These are phyloP conservation scores for Saccharomyces jurei DNA, from an alignment of 805 yeast species.

Conservation along the genomic window DNA sequence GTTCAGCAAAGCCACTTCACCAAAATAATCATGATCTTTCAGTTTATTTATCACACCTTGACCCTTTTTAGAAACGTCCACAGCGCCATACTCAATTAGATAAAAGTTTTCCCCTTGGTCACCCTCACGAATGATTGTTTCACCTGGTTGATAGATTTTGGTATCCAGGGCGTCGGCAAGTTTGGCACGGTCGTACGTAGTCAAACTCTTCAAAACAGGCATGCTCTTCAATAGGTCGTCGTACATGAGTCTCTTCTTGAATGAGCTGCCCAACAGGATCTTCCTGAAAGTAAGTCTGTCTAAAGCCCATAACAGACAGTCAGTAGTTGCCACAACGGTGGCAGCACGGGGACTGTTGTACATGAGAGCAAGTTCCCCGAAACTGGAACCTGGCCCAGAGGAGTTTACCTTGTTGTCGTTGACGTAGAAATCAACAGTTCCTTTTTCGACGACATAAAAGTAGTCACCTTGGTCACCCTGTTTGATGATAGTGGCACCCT, in stretches of 20 bases:
- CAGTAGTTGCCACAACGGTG: conserved; percentile 68
- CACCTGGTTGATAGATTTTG: conserved; percentile 60
- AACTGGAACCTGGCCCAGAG: conserved; percentile 80
- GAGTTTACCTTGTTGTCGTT: conserved; percentile 58
- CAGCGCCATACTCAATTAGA: conserved; percentile 72
- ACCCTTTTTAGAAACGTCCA: conserved; percentile 56
- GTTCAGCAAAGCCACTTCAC: conserved; percentile 87
- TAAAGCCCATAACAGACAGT: conserved; percentile 79
- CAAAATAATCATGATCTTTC: conserved; percentile 85
- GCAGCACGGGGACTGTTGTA: conserved; percentile 98
- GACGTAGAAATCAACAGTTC: conserved; percentile 73
- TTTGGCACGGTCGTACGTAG: conserved; percentile 77
- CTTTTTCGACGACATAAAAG: conserved; percentile 79
- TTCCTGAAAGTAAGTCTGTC: conserved; percentile 90
- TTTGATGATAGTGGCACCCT: conserved; percentile 59
- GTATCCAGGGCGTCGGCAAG: conserved; percentile 91
- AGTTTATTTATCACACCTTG: conserved; percentile 55
- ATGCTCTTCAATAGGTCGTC: conserved; percentile 83
- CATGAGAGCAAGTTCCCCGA: conserved; percentile 96
- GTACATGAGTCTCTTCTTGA: conserved; percentile 82
- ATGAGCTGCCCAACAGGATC: conserved; percentile 82
- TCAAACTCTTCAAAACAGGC: conserved; percentile 60
- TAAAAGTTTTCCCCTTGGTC: conserved; percentile 74
- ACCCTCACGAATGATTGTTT: conserved; percentile 75
- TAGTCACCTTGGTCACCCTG: conserved; percentile 96